Conservation (phyloP, 352 stramenopile genomes). For the Thraustotheca clavata region DNA sequence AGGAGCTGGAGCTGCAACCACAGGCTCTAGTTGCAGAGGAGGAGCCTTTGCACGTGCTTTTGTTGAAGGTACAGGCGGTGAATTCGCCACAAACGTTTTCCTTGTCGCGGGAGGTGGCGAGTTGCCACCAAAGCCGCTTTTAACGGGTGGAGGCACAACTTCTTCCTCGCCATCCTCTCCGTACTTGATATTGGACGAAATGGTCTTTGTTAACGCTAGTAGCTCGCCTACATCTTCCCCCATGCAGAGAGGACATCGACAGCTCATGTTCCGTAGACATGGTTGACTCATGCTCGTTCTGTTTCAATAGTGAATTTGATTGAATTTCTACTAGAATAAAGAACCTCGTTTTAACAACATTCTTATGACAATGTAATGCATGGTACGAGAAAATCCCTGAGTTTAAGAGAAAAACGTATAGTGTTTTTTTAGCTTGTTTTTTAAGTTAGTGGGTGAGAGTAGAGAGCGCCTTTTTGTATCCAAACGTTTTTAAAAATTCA, state of each 20-base stretch:
- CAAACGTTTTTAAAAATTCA: no score
- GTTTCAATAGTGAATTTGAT: no score
- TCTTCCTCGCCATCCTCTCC: constrained; percentile 31
- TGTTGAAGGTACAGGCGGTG: neutral
- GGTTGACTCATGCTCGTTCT: constrained; percentile 18
- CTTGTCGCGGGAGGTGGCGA: constrained; percentile 32
- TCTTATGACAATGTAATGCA: no score
- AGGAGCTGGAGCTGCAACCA: neutral
- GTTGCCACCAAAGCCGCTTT: constrained; percentile 31
- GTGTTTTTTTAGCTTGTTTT: no score
- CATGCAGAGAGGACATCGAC: constrained; percentile 70
- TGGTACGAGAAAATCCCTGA: no score
- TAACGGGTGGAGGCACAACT: constrained; percentile 25
- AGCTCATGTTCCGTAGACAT: constrained; percentile 83
- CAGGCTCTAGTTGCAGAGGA: constrained; percentile 6
- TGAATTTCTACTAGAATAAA: no score
- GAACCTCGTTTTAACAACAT: no score
- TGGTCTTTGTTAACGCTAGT: constrained; percentile 69
- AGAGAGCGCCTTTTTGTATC: no score
- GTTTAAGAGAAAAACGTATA: no score
- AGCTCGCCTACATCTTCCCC: constrained; percentile 71
- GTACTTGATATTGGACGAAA: constrained; percentile 76
- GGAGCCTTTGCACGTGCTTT: constrained; percentile 18
- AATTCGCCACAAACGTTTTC: constrained; percentile 11
- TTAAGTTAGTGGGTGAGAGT: no score